These are phyloP conservation scores for Hypoxylon rubiginosum DNA, from an alignment of 2,329 filamentous ascomycete genomes.

Conservation along the genomic window DNA sequence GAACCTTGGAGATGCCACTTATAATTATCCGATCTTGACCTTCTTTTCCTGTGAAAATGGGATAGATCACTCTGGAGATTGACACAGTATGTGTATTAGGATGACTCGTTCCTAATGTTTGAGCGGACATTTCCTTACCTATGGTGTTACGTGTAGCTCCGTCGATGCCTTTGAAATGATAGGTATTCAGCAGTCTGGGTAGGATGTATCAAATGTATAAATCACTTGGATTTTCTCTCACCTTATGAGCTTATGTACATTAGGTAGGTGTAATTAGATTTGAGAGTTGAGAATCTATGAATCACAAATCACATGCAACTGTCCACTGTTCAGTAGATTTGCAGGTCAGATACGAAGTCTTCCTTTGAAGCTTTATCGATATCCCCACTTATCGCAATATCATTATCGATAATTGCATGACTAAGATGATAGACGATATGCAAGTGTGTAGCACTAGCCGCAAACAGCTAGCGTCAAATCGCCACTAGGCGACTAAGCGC, in stretches of 20 bases:
- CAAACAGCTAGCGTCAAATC: conserved; percentile 13
- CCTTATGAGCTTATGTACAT: no score
- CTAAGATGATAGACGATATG: neutral
- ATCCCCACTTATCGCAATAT: neutral
- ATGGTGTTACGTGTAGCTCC: no score
- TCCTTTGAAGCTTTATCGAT: no score
- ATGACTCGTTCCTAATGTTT: no score
- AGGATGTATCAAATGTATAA: no score
- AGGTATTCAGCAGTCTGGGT: no score
- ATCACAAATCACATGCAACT: no score
- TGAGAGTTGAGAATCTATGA: neutral
- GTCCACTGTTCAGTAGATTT: neutral
- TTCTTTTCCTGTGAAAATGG: neutral
- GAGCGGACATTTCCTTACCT: no score
- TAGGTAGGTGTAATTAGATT: no score
- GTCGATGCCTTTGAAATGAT: neutral
- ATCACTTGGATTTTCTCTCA: no score
- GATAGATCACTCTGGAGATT: neutral
- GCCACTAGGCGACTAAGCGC: conserved; percentile 25
- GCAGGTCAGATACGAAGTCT: neutral
- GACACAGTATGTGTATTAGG: no score
- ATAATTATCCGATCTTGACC: neutral
- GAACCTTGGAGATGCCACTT: neutral
- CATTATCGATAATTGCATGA: neutral
- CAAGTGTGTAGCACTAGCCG: neutral